Conservation (phyloP, 805 yeast genomes). For the Candida ponderosae region DNA sequence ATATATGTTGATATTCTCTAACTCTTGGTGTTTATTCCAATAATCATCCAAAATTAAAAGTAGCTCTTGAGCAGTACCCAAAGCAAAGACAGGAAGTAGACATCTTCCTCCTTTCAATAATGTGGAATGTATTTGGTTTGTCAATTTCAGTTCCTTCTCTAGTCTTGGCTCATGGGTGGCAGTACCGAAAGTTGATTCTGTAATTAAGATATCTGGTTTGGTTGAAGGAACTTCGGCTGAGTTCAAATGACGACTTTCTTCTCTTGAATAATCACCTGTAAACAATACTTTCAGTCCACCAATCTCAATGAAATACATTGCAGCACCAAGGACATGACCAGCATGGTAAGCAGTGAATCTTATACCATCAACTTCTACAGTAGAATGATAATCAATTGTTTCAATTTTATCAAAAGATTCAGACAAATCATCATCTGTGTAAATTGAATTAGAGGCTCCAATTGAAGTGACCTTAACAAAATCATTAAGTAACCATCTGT, state of each 20-base stretch:
- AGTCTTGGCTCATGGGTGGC: slow-evolving; percentile 90
- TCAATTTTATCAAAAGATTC: slow-evolving; percentile 86
- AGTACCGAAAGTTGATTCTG: slow-evolving; percentile 96
- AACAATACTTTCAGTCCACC: slow-evolving; percentile 85
- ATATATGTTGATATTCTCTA: slow-evolving; percentile 75
- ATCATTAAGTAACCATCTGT: slow-evolving; percentile 90
- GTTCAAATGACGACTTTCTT: slow-evolving; percentile 89
- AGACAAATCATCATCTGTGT: slow-evolving; percentile 84
- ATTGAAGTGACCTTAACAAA: slow-evolving; percentile 81
- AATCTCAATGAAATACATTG: slow-evolving; percentile 92
- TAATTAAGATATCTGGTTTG: slow-evolving; percentile 82
- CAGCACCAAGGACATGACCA: slow-evolving; percentile 99
- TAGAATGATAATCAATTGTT: slow-evolving; percentile 92
- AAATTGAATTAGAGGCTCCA: slow-evolving; percentile 43
- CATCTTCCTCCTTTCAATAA: slow-evolving; percentile 86
- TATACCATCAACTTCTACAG: slow-evolving; percentile 89
- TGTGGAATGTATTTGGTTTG: slow-evolving; percentile 77
- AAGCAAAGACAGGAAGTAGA: slow-evolving; percentile 87
- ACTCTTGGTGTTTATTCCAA: slow-evolving; percentile 79
- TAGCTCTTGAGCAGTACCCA: slow-evolving; percentile 95
- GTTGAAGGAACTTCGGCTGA: slow-evolving; percentile 90
- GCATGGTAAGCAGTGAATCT: slow-evolving; percentile 98
- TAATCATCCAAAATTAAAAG: slow-evolving; percentile 88
- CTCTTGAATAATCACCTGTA: slow-evolving; percentile 97
- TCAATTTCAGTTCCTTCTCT: slow-evolving; percentile 77